Evolutionary conservation across 75 land plant genomes (phyloP).

Genomic region (Pinus albicaulis): DNA sequence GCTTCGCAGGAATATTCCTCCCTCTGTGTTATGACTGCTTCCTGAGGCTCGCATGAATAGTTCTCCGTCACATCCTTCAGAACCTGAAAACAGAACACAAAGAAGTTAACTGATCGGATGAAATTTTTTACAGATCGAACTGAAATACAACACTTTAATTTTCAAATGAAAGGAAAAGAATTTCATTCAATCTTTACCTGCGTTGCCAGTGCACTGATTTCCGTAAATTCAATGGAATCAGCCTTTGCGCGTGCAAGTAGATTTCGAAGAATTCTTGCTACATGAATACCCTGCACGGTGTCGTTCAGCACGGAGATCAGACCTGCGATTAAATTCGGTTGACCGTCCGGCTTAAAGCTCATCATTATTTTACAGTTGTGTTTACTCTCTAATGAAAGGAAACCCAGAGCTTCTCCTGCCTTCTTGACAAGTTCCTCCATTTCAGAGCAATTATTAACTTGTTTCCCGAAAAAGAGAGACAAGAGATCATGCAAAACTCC

Average conservation of each 20-base stretch:
- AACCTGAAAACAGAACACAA: not conserved
- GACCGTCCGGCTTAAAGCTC: conserved; percentile 7
- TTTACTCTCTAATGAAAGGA: conserved; percentile 42
- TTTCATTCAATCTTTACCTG: no score
- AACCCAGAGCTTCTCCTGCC: no score
- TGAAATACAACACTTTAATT: no score
- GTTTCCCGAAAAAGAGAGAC: conserved; percentile 34
- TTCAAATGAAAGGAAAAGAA: no score
- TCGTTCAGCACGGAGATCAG: no score
- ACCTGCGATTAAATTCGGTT: no score
- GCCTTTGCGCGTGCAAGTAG: conserved; percentile 14
- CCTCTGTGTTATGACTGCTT: conserved; percentile 22
- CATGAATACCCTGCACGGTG: no score
- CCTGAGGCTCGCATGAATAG: no score
- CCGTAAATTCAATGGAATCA: conserved; percentile 20
- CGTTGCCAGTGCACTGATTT: conserved; percentile 17
- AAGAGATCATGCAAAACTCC: conserved; percentile 37
- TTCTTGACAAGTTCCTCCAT: not conserved
- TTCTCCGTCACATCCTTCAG: not conserved
- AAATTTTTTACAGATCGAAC: no score
- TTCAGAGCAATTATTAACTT: not conserved
- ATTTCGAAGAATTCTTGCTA: no score
- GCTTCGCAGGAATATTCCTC: not conserved
- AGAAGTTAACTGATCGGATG: no score
- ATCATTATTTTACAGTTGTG: conserved; percentile 30